phyloP scores from a whole-genome alignment of 2,329 filamentous ascomycete species.

The Fusarium palustre region DNA sequence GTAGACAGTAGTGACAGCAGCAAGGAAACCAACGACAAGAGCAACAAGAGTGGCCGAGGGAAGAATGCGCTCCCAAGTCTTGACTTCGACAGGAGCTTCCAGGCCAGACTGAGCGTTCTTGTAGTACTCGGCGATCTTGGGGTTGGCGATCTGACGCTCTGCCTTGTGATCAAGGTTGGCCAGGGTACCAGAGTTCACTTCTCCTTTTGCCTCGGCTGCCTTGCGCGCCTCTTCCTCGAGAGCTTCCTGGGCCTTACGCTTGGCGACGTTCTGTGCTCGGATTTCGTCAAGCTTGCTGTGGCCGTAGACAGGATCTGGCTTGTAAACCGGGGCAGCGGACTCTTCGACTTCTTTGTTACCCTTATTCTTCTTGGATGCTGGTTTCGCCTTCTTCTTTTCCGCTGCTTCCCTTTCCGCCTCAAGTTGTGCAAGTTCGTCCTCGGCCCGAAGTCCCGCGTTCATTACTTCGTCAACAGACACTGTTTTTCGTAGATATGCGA shows the following conservation, averaged over 20 bases:
- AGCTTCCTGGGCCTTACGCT: constrained; percentile 60
- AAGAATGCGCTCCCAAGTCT: constrained; percentile 63
- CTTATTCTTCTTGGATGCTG: constrained; percentile 40
- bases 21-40: constrained; percentile 58
- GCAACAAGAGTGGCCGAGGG: constrained; percentile 64
- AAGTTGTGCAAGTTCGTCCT: constrained; percentile 69
- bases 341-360: constrained; percentile 27
- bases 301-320: constrained; percentile 67
- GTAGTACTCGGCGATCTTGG: constrained; percentile 54
- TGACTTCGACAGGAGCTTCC: constrained; percentile 64
- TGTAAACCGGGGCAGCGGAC: constrained; percentile 41
- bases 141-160: constrained; percentile 55
- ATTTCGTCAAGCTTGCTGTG: constrained; percentile 68
- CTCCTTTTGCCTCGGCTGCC: constrained; percentile 57
- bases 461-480: constrained; percentile 70
- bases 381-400: constrained; percentile 38
- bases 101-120: constrained; percentile 63
- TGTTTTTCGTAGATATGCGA: constrained; percentile 66
- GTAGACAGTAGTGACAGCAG: constrained; percentile 62
- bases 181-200: constrained; percentile 55
- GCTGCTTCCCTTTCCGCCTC: constrained; percentile 54
- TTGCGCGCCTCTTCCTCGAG: constrained; percentile 57
- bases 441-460: constrained; percentile 70
- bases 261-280: constrained; percentile 64
- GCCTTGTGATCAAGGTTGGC: constrained; percentile 54